Base-by-base conservation (phyloP, 2,329 filamentous ascomycete species). In the Penicillium sp. region DNA sequence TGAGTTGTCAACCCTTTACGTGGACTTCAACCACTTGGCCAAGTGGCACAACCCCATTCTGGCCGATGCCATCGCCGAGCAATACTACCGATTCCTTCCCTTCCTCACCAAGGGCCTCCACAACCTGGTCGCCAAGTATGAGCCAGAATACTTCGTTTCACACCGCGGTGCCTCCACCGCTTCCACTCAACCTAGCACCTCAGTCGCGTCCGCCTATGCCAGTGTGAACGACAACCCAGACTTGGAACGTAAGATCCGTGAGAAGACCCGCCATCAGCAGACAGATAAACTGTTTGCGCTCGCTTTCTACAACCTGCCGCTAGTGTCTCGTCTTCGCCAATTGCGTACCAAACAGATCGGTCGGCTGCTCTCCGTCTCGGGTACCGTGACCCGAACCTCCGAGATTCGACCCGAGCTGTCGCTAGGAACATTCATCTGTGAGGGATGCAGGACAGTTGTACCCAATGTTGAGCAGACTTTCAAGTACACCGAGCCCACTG, bases 381-480 rank as follows among this genome's bases (percentile, higher is more conserved):
- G 95, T 50, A 99, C 95, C 0, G 94, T 96, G 31, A 99, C 95
- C 1, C 86, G 95, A 74, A 99, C 95, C 5, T 99, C 95, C 10
- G 95, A 99, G 82, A 95, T 99, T 25, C 87, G 95, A 37, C 95
- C 95, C 0, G 95, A 99, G 77, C 80, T 99, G 61, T 96, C 92
- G 2, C 82, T 96, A 22, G 95, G 91, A 5, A 97, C 95, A 0
- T 99, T 99, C 71, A 87, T 89, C 57, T 99, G 95, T 76, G 91
- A 97, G 75, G 86, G 84, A 50, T 99, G 95, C 79, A 90, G 91
- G 65, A 88, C 87, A 3, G 87, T 93, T 1, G 87, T 96, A 5
- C 88, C 91, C 39, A 96, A 97, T 72, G 88, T 99, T 31, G 95
- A 99, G 77, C 95, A 99, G 79, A 96, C 92, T 0, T 99, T 99